Percentiles rank a stretch among this genome's conserved stretches.
Conservation (phyloP, 2,329 filamentous ascomycete genomes). For the Fusarium subglutinans region DNA sequence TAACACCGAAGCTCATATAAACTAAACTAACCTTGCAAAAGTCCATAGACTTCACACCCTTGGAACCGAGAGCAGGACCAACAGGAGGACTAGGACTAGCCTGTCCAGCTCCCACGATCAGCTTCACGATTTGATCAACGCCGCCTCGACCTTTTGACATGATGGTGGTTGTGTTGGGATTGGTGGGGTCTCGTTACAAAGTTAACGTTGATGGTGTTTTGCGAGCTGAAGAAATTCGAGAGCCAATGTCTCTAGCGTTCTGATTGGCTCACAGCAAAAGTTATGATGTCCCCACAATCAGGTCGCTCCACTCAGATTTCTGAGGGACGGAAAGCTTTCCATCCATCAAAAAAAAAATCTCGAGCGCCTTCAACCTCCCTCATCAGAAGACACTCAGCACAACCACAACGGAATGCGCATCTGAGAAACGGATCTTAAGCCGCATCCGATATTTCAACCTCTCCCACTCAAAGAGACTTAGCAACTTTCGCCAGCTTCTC, state of each 20-base stretch:
- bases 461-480: not conserved
- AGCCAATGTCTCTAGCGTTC: slow-evolving; percentile 7
- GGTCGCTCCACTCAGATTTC: slow-evolving; percentile 24
- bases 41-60: slow-evolving; percentile 99
- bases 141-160: slow-evolving; percentile 64
- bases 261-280: slow-evolving; percentile 36
- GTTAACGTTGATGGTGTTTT: slow-evolving; percentile 16
- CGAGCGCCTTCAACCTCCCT: not conserved
- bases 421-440: not conserved
- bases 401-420: not conserved
- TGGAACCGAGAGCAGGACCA: slow-evolving; percentile 93
- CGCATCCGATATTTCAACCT: too few relatives aligned
- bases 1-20: not conserved
- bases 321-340: not conserved
- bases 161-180: slow-evolving; percentile 32
- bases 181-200: slow-evolving; percentile 13
- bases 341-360: slow-evolving; percentile 32
- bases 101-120: slow-evolving; percentile 96
- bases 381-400: not conserved
- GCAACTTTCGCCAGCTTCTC: not conserved
- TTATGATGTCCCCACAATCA: slow-evolving; percentile 21
- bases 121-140: slow-evolving; percentile 85
- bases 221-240: slow-evolving; percentile 43
- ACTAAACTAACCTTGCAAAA: slow-evolving; percentile 84
- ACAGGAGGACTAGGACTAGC: slow-evolving; percentile 95